These are phyloP conservation scores for Lactifluus piperatus DNA, from an alignment of 768 basidiomycete genomes.

Conservation along the genomic window DNA sequence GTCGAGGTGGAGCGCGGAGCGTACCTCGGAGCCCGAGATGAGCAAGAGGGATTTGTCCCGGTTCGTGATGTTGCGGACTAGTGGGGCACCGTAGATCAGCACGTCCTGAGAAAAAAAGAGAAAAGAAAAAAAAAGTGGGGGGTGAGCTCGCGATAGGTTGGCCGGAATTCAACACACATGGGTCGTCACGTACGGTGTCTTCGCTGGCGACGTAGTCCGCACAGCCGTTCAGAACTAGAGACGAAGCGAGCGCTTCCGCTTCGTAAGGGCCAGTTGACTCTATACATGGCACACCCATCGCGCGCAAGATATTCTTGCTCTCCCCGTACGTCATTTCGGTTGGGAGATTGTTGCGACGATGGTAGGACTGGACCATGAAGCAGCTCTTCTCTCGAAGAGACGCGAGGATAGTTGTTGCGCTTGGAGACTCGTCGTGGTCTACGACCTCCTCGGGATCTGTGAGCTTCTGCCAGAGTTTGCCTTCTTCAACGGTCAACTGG, in stretches of 20 bases:
- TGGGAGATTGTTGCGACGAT: conserved; percentile 53
- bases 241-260: conserved; percentile 79
- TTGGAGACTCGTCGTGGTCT: conserved; percentile 21
- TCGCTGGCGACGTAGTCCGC: conserved; percentile 90
- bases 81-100: conserved; percentile 70
- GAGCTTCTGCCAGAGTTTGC: conserved; percentile 23
- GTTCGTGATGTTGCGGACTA: conserved; percentile 69
- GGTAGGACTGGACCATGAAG: conserved; percentile 54
- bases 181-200: conserved; percentile 50
- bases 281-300: conserved; percentile 80
- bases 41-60: conserved; percentile 49
- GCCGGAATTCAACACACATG: conserved; percentile 17
- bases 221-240: conserved; percentile 60
- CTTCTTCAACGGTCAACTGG: conserved; percentile 23
- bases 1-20: conserved; percentile 46
- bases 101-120: conserved; percentile 48
- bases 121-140: not conserved
- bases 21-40: conserved; percentile 57
- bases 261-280: conserved; percentile 63
- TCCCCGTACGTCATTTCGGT: conserved; percentile 59
- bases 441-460: not conserved
- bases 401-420: conserved; percentile 20
- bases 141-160: not conserved
- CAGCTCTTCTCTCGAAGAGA: conserved; percentile 43
- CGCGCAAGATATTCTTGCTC: conserved; percentile 54